Evolutionary conservation across 164 flowering plant species (phyloP), one percentile per base, ranked within the genome.

Genomic region (Vitis amurensis): DNA sequence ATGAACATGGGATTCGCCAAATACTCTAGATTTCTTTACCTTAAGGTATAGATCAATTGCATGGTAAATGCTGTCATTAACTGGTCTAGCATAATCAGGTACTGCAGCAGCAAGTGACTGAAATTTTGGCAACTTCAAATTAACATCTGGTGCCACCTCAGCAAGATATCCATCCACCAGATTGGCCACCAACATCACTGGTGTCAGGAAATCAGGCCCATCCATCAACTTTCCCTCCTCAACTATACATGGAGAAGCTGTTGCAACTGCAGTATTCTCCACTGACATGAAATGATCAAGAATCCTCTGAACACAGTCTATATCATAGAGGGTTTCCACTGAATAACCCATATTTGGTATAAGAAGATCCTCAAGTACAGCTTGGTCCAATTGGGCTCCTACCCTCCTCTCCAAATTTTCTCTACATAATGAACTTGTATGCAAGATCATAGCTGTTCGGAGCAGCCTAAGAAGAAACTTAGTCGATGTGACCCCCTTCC

Each of bases 81-180:
- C 29, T 52, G 85, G 85, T 71, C 90, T 80, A 8, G 87, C 90
- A 77, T 81, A 87, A 59, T 85, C 90, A 63, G 90, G 88, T 13
- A 87, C 70, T 1, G 72, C 79, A 50, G 83, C 80, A 59, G 88
- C 90, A 50, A 87, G 81, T 0, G 84, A 68, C 74, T 81, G 82
- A 58, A 87, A 87, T 50, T 85, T 87, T 1, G 78, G 81, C 4
- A 80, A 68, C 77, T 83, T 87, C 64, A 87, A 67, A 56, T 85
- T 83, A 44, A 87, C 87, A 69, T 87, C 90, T 0, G 80, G 73
- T 0, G 90, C 87, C 13, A 87, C 83, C 68, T 85, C 90, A 58
- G 90, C 88, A 57, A 87, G 86, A 75, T 78, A 87, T 8, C 74
- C 77, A 71, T 87, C 90, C 50, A 87, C 77, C 66, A 87, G 71